Evolutionary conservation across 129 eudicot species (phyloP), one percentile per base, ranked within the genome.

Genomic region (Lonicera japonica): DNA sequence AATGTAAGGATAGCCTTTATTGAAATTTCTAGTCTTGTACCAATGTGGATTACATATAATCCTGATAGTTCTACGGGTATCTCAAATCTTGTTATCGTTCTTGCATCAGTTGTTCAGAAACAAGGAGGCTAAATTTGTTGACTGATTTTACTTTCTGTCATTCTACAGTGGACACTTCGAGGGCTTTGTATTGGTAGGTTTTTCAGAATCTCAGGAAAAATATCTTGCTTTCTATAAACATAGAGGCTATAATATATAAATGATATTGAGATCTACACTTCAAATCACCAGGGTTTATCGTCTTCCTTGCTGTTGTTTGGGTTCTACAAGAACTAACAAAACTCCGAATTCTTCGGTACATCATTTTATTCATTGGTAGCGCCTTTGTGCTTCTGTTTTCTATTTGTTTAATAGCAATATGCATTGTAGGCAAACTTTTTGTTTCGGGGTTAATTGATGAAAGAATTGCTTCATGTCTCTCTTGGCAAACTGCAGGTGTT

Each of bases 401-500:
- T 21, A 59, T 41, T 18, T 10, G 46, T 5, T 8, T 21, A 0
- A 17, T 25, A 48, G 54, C 11, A 61, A 54, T 56, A 24, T 56
- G 61, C 18, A 56, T 7, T 13, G 8, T 59, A 25, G 17, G 21
- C 39, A 5, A 15, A 51, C 8, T 18, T 34, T 10, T 38, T 21
- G 2, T 12, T 65, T 13, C 25, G 8, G 0, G 48, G 60, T 17
- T 53, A 17, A 65, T 25, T 23, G 36, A 23, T 4, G 45, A 29
- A 15, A 57, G 21, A 36, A 24, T 6, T 12, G 14, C 15, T 22
- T 5, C 23, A 45, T 1, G 11, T 39, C n/a, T 29, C 1, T 12
- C 38, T 12, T 29, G 61, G 54, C 25, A 61, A 58, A 66, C 59
- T 73, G 66, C 96, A 92, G 99, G 99, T 74, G 99, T 92, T 63